phyloP scores from a whole-genome alignment of 345 rosid species.

The Viola odorata region DNA sequence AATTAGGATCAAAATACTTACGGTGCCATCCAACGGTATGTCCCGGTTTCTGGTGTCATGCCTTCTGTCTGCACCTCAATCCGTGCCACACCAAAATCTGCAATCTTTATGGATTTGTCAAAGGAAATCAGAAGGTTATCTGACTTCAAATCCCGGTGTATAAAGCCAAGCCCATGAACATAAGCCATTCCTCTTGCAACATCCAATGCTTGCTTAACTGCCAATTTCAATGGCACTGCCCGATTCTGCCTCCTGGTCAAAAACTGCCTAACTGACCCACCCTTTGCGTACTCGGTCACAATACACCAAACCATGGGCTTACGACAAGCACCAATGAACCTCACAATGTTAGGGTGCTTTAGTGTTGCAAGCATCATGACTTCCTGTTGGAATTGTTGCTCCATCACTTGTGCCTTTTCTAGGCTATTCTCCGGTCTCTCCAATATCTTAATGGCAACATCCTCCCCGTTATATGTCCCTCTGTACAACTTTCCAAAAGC shows the following conservation, averaged over 20 bases:
- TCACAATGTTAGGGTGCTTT: constrained; percentile 26
- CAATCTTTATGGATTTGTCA: constrained; percentile 28
- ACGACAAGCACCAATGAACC: constrained; percentile 24
- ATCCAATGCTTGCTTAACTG: constrained; percentile 28
- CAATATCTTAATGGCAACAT: constrained; percentile 26
- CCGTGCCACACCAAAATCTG: constrained; percentile 29
- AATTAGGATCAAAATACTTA: constrained; percentile 15
- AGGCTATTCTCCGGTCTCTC: constrained; percentile 26
- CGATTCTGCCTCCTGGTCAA: constrained; percentile 21
- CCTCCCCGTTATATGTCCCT: constrained; percentile 27
- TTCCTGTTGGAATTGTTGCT: constrained; percentile 31
- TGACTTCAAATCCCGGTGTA: constrained; percentile 26
- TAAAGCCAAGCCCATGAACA: constrained; percentile 25
- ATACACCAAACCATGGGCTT: constrained; percentile 32
- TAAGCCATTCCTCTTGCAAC: constrained; percentile 29
- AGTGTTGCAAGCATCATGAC: constrained; percentile 30
- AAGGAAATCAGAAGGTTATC: constrained; percentile 24
- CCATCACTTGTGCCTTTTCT: constrained; percentile 23
- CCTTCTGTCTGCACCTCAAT: constrained; percentile 32
- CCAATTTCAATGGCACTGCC: constrained; percentile 25
- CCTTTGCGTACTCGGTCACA: constrained; percentile 27
- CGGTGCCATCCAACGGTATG: constrained; percentile 34
- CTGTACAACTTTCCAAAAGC: constrained; percentile 62
- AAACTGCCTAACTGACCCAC: constrained; percentile 26
- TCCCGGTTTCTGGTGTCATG: constrained; percentile 30